Conservation (phyloP, 352 stramenopile genomes). For the Phytophthora citricola region DNA sequence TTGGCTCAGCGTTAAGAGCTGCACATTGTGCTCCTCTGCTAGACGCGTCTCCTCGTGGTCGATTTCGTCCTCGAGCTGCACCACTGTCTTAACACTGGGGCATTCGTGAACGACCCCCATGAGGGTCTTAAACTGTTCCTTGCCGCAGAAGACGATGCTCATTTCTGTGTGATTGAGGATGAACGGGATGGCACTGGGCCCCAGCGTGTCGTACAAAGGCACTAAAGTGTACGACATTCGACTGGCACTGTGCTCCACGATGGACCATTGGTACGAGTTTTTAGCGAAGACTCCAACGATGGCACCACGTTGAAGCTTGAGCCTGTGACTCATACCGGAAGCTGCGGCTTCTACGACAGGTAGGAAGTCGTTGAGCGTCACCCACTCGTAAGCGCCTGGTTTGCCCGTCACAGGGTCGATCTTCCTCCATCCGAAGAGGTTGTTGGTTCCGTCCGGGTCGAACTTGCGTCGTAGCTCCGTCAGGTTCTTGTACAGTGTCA, state of each 20-base stretch:
- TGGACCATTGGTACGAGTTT: slow-evolving; percentile 75
- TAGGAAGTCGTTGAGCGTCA: slow-evolving; percentile 68
- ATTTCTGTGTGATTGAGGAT: slow-evolving; percentile 85
- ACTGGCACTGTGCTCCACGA: slow-evolving; percentile 68
- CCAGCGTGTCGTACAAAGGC: slow-evolving; percentile 85
- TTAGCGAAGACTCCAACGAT: slow-evolving; percentile 77
- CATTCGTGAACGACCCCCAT: slow-evolving; percentile 56
- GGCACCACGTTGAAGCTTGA: slow-evolving; percentile 49
- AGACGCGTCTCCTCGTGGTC: slow-evolving; percentile 38
- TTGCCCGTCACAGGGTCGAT: slow-evolving; percentile 44
- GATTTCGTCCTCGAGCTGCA: slow-evolving; percentile 62
- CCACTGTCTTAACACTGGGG: slow-evolving; percentile 55
- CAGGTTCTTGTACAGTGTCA: slow-evolving; percentile 67
- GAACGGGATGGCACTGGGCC: slow-evolving; percentile 63
- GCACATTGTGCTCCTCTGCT: slow-evolving; percentile 42
- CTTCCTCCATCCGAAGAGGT: slow-evolving; percentile 64
- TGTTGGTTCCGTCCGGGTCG: slow-evolving; percentile 55
- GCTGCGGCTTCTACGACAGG: slow-evolving; percentile 50
- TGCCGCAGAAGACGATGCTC: slow-evolving; percentile 71
- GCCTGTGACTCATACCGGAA: slow-evolving; percentile 43
- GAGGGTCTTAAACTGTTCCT: slow-evolving; percentile 61
- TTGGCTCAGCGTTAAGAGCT: slow-evolving; percentile 50
- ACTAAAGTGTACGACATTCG: slow-evolving; percentile 77
- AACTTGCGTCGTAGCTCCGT: slow-evolving; percentile 41
- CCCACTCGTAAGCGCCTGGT: slow-evolving; percentile 57